Evolutionary conservation across 2,329 filamentous ascomycete genomes (phyloP), one percentile per base, ranked within the genome.

Genomic region (Penicillium vulpinum): DNA sequence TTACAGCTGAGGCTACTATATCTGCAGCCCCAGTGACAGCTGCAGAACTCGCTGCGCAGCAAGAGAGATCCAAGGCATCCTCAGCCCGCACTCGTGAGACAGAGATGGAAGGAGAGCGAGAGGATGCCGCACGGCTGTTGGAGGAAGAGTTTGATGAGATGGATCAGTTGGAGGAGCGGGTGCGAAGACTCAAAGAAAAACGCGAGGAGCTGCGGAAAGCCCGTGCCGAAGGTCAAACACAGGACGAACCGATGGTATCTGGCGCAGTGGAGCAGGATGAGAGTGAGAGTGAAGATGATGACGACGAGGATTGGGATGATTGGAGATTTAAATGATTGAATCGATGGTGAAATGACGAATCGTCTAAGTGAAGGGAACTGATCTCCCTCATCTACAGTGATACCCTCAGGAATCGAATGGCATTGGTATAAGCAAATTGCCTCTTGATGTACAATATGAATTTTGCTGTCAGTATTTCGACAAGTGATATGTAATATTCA

Each of bases 81-180:
- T 79, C 77, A 60, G 57, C 61, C 6, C 69, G 65, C 38, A 61
- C 64, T 24, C 78, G 81, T 40, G 83, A 86, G 52, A 80, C 80
- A 1, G 79, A 83, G 40, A 77, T 77, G 1, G 86, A 89, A 55
- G 88, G 87, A 38, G 89, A 92, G 70, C 84, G 84, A 54, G 90
- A 94, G 70, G 90, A 94, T 66, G 90, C 90, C 1, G 84, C 83
- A 40, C 81, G 88, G 22, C 85, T 88, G 29, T 75, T 92, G 55
- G 88, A 91, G 73, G 85, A 87, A 39, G 90, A 93, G 72, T 89
- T 93, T 63, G 89, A 91, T 56, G 87, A 92, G 70, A 93, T 93
- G 90, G 87, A 89, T 69, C 84, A 87, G 68, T 80, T 93, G 44
- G 90, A 93, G 72, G 84, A 85, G 50, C 83, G 89, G 7, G 88